Evolutionary conservation across 768 basidiomycete genomes (phyloP).

Genomic region (Dacryopinax spathularia): DNA sequence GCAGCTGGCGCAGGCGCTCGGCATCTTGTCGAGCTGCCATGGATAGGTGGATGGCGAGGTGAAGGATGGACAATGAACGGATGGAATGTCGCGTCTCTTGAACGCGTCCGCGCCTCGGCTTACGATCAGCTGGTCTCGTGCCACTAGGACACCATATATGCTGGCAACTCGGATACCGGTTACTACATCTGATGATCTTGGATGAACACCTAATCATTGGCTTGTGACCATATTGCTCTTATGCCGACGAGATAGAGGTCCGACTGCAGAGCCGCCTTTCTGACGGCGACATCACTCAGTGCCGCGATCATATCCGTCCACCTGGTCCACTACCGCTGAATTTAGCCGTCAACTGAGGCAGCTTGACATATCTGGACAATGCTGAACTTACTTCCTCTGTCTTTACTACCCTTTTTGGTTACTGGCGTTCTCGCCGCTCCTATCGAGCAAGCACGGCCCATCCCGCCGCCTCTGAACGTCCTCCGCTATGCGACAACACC

Average conservation of each 20-base stretch:
- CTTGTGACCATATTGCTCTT: too few species aligned
- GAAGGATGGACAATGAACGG: neutral
- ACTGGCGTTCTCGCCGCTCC: neutral
- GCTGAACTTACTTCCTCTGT: neutral
- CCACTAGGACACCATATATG: too few species aligned
- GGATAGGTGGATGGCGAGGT: neutral
- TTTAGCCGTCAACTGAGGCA: too few species aligned
- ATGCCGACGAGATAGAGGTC: too few species aligned
- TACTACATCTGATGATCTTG: too few species aligned
- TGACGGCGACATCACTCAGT: too few species aligned
- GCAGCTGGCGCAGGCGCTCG: neutral
- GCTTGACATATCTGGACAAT: neutral
- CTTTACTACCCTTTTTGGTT: neutral
- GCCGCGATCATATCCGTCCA: too few species aligned
- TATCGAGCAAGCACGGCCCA: neutral
- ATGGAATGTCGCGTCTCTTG: neutral
- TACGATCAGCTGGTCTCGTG: neutral
- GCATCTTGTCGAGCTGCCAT: slow-evolving; percentile 4
- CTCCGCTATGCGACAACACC: slow-evolving; percentile 1
- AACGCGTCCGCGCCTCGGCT: neutral
- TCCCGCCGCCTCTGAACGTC: neutral
- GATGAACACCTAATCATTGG: too few species aligned
- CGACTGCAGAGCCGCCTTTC: too few species aligned
- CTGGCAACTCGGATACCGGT: too few species aligned
- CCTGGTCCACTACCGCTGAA: too few species aligned